Evolutionary conservation across 805 yeast genomes (phyloP).

Genomic region (Scheffersomyces spartinae): DNA sequence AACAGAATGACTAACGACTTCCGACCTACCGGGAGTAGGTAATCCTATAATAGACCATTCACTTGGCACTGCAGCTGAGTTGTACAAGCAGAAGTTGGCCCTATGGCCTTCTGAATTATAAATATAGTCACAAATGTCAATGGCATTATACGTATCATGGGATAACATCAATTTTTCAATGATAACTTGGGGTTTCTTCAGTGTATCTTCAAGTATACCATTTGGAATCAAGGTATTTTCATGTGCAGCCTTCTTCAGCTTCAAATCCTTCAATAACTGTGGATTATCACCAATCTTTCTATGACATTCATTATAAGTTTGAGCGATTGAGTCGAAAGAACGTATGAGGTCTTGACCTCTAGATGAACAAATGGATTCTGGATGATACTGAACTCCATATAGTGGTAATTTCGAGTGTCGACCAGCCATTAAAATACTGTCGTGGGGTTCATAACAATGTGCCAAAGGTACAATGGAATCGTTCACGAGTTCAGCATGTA

Average conservation of each 20-base stretch:
- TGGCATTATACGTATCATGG: conserved; percentile 15
- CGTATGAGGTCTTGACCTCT: conserved; percentile 46
- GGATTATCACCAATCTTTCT: conserved; percentile 6
- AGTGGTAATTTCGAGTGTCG: conserved; percentile 51
- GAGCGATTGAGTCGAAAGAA: conserved; percentile 51
- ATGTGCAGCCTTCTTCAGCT: conserved; percentile 10
- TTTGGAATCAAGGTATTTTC: conserved; percentile 8
- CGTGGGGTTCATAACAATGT: conserved; percentile 33
- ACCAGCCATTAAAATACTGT: conserved; percentile 67
- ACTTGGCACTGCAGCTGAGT: conserved; percentile 79
- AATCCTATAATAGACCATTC: conserved; percentile 80
- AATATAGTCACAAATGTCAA: conserved; percentile 43
- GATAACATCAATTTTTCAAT: conserved; percentile 3
- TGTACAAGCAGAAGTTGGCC: conserved; percentile 47
- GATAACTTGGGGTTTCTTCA: conserved; percentile 4
- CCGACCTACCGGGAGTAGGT: conserved; percentile 34
- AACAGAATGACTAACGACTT: conserved; percentile 51
- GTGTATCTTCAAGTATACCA: conserved; percentile 4
- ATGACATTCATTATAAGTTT: conserved; percentile 13
- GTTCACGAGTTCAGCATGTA: conserved; percentile 37
- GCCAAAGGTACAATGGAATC: conserved; percentile 48
- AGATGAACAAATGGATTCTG: conserved; percentile 83
- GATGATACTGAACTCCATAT: conserved; percentile 95
- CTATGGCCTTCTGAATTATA: conserved; percentile 9
- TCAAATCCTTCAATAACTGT: conserved; percentile 1